These are phyloP conservation scores for Coprinellus micaceus DNA, from an alignment of 768 basidiomycete genomes.

Conservation along the genomic window DNA sequence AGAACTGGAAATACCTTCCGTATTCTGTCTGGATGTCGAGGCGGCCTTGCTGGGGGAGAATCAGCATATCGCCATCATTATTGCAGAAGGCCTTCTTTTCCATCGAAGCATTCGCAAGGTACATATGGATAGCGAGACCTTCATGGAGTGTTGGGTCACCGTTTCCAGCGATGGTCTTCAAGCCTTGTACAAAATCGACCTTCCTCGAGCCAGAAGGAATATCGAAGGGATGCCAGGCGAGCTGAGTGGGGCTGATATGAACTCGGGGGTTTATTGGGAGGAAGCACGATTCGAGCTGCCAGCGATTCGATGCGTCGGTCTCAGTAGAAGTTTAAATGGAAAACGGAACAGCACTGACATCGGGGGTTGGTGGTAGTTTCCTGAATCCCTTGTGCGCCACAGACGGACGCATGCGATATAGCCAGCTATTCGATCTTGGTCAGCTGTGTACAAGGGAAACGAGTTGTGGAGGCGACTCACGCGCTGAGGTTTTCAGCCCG, in stretches of 20 bases:
- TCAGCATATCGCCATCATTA: conserved; percentile 64
- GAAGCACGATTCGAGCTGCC: conserved; percentile 61
- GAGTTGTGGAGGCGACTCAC: conserved; percentile 31
- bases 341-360: conserved; percentile 35
- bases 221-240: conserved; percentile 63
- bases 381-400: conserved; percentile 65
- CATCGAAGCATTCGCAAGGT: conserved; percentile 59
- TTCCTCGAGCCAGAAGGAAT: conserved; percentile 39
- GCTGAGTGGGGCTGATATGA: conserved; percentile 58
- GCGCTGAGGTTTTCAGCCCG: conserved; percentile 48
- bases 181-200: conserved; percentile 54
- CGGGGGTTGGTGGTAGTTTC: conserved; percentile 51
- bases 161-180: conserved; percentile 62
- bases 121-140: conserved; percentile 63
- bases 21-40: conserved; percentile 69
- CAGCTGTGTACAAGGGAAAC: background rate
- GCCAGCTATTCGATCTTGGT: conserved; percentile 37
- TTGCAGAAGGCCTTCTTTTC: conserved; percentile 57
- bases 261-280: conserved; percentile 57
- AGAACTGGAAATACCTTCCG: conserved; percentile 44
- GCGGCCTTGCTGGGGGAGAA: conserved; percentile 61
- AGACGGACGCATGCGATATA: conserved; percentile 66
- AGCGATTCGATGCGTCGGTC: background rate
- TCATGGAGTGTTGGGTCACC: conserved; percentile 62
- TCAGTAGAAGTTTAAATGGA: background rate